Base-by-base conservation (phyloP, 1,139 yeast species). In the Suhomyces chickasaworum region DNA sequence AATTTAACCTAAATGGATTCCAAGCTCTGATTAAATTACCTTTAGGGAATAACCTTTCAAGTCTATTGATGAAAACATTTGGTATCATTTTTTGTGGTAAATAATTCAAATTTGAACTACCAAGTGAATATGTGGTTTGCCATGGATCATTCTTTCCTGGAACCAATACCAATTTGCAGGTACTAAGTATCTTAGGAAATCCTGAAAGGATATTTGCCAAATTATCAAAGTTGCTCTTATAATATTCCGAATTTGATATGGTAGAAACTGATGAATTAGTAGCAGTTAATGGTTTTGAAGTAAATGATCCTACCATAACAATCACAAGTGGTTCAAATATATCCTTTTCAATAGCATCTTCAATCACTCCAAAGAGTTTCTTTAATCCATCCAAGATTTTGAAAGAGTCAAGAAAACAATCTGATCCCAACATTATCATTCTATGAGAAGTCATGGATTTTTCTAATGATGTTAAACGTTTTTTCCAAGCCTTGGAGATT, bases 81-180 rank as follows among this genome's bases (percentile, higher is more conserved):
- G 98, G 96, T 3, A 93, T 75, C 0, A 82, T 74, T 29, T 74
- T 71, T 56, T 85, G 86, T 0, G 99, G 99, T 72, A 89, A 79
- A 25, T 77, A 60, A 9, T 78, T 65, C 36, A 86, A 73, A 18
- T 81, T 72, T 0, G 89, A 77, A 8, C 73, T 63, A 2, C 95
- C 95, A 37, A 85, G 73, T 0, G 88, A 78, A 42, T 78, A 79
- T 39, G 85, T 75, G 0, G 95, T 82, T 39, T 84, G 84, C 98
- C 98, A 93, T 0, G 97, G 97, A 63, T 93, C 99, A 55, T 89
- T 86, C 37, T 82, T 81, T 0, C 99, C 98, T 0, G 98, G 97
- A 1, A 91, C 72, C 50, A 93, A 78, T 2, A 88, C 68, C 41
- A 89, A 66, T 37, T 81, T 79, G 37, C 71, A 65, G n/a, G 53